These are phyloP conservation scores for Larix kaempferi DNA, from an alignment of 75 land plant genomes.

Conservation along the genomic window DNA sequence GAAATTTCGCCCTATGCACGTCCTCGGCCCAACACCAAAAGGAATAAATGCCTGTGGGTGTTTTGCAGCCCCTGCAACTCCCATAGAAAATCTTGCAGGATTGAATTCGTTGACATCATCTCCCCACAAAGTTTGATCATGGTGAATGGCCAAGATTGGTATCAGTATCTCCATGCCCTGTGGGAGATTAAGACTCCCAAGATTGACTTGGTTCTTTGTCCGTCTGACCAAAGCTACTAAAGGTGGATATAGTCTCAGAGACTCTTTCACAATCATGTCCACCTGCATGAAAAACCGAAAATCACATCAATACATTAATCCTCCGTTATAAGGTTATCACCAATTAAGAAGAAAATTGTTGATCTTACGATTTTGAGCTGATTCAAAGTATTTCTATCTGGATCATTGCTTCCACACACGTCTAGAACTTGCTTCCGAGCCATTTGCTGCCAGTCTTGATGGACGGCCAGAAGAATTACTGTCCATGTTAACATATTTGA, in stretches of 20 bases:
- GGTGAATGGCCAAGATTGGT: slow-evolving; percentile 43
- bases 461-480: slow-evolving; percentile 66
- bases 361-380: slow-evolving; percentile 43
- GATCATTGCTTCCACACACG: slow-evolving; percentile 37
- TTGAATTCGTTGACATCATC: slow-evolving; percentile 45
- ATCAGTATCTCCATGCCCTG: slow-evolving; percentile 29
- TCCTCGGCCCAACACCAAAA: slow-evolving; percentile 47
- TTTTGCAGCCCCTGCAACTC: slow-evolving; percentile 31
- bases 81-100: slow-evolving; percentile 42
- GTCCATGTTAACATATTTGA: slow-evolving; percentile 82
- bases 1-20: slow-evolving; percentile 49
- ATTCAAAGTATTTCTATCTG: slow-evolving; percentile 21
- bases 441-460: slow-evolving; percentile 78
- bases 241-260: slow-evolving; percentile 53
- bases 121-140: slow-evolving; percentile 42
- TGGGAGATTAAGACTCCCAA: slow-evolving; percentile 28
- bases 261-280: slow-evolving; percentile 54
- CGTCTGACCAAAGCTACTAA: slow-evolving; percentile 28
- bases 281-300: slow-evolving; percentile 29
- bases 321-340: background rate
- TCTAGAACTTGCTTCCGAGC: slow-evolving; percentile 71
- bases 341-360: too few species aligned
- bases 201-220: slow-evolving; percentile 27
- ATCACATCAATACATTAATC: background rate
- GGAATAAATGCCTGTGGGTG: slow-evolving; percentile 52